Evolutionary conservation across 2,329 filamentous ascomycete genomes (phyloP).

Genomic region (Byssochlamys sp.): DNA sequence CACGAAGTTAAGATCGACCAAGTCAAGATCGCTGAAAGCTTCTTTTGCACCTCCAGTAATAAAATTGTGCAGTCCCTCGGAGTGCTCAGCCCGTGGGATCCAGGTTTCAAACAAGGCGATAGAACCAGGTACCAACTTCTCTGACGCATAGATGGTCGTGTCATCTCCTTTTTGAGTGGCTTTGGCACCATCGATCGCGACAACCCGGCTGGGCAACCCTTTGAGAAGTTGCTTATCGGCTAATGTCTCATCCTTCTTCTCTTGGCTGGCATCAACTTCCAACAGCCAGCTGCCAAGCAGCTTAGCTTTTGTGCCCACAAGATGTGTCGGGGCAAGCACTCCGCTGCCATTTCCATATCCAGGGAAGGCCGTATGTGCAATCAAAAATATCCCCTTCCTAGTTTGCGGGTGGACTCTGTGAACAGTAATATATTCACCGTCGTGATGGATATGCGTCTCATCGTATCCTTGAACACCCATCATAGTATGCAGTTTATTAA

Average conservation of each 20-base stretch:
- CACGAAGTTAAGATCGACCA: slow-evolving; percentile 82
- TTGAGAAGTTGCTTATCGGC: slow-evolving; percentile 62
- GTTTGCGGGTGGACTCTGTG: slow-evolving; percentile 88
- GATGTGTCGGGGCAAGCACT: slow-evolving; percentile 65
- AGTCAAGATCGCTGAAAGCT: slow-evolving; percentile 64
- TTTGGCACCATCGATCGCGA: slow-evolving; percentile 62
- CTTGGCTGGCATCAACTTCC: slow-evolving; percentile 69
- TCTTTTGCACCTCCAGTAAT: slow-evolving; percentile 71
- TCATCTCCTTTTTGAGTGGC: slow-evolving; percentile 64
- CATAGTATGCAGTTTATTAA: slow-evolving; percentile 87
- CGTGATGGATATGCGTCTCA: slow-evolving; percentile 93
- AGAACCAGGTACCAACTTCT: slow-evolving; percentile 82
- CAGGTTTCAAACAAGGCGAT: slow-evolving; percentile 94
- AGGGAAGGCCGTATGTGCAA: slow-evolving; percentile 91
- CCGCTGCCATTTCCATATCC: slow-evolving; percentile 79
- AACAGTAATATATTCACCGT: slow-evolving; percentile 90
- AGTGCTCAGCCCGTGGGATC: slow-evolving; percentile 80
- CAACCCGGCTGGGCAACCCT: slow-evolving; percentile 74
- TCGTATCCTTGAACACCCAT: slow-evolving; percentile 94
- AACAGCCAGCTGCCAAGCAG: slow-evolving; percentile 86
- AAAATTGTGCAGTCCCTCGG: slow-evolving; percentile 71
- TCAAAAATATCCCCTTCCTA: slow-evolving; percentile 85
- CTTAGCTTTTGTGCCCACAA: slow-evolving; percentile 75
- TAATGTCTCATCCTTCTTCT: slow-evolving; percentile 55
- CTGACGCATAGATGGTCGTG: slow-evolving; percentile 69